These are phyloP conservation scores for Saitozyma podzolica DNA, from an alignment of 768 basidiomycete genomes.

Conservation along the genomic window DNA sequence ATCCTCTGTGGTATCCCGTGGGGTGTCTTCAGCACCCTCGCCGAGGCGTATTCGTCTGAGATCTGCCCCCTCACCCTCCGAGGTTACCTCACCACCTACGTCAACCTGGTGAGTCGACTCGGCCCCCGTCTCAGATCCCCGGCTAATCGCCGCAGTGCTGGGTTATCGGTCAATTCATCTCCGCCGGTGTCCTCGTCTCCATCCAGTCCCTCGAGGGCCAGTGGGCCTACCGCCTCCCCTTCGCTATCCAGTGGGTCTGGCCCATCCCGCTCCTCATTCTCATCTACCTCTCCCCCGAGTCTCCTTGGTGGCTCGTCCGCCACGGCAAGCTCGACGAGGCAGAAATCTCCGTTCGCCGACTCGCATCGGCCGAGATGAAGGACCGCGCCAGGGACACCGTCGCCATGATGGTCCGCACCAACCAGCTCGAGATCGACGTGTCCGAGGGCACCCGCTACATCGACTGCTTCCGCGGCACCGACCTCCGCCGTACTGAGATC, in stretches of 20 bases:
- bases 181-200: slow-evolving; percentile 20
- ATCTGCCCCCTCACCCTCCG: slow-evolving; percentile 33
- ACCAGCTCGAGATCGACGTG: slow-evolving; percentile 25
- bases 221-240: slow-evolving; percentile 25
- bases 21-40: slow-evolving; percentile 34
- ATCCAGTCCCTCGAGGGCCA: slow-evolving; percentile 9
- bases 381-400: slow-evolving; percentile 12
- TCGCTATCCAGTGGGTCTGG: slow-evolving; percentile 39
- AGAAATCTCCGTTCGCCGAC: slow-evolving; percentile 16
- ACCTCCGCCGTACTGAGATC: slow-evolving; percentile 45
- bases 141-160: slow-evolving; percentile 18
- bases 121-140: not conserved
- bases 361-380: not conserved
- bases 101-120: slow-evolving; percentile 21
- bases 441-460: slow-evolving; percentile 34
- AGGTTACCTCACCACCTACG: slow-evolving; percentile 36
- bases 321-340: slow-evolving; percentile 25
- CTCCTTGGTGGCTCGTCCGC: slow-evolving; percentile 34
- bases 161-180: slow-evolving; percentile 45
- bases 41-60: slow-evolving; percentile 37
- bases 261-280: slow-evolving; percentile 22
- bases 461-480: slow-evolving; percentile 38
- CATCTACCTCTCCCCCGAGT: slow-evolving; percentile 32
- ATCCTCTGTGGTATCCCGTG: slow-evolving; percentile 28
- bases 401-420: slow-evolving; percentile 39